Evolutionary conservation across 2,329 filamentous ascomycete species (phyloP).

Genomic region (Teratosphaeria zuluensis): DNA sequence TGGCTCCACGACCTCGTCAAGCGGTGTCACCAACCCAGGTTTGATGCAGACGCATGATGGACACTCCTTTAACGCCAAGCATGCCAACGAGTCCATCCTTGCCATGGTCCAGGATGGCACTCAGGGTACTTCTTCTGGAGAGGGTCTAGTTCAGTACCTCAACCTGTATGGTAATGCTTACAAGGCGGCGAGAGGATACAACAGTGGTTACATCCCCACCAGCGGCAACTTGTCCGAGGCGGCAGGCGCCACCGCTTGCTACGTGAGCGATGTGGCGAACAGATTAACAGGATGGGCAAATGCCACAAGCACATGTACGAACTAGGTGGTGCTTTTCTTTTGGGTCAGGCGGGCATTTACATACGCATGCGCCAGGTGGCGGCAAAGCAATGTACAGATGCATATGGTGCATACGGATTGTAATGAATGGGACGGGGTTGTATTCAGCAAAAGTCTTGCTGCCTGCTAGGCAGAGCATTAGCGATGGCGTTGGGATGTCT

Average conservation of each 20-base stretch:
- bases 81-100: slow-evolving; percentile 22
- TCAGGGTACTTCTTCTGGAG: slow-evolving; percentile 31
- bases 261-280: slow-evolving; percentile 43
- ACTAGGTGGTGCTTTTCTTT: neutral
- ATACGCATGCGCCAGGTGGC: neutral
- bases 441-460: neutral
- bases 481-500: neutral
- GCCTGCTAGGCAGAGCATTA: neutral
- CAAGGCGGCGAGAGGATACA: slow-evolving; percentile 40
- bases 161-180: slow-evolving; percentile 27
- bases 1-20: slow-evolving; percentile 29
- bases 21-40: slow-evolving; percentile 34
- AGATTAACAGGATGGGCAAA: slow-evolving; percentile 34
- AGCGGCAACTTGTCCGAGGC: slow-evolving; percentile 33
- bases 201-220: slow-evolving; percentile 30
- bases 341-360: neutral
- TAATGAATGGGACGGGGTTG: neutral
- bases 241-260: slow-evolving; percentile 41
- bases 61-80: slow-evolving; percentile 22
- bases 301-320: slow-evolving; percentile 3
- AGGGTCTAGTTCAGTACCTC: slow-evolving; percentile 33
- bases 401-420: neutral
- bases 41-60: slow-evolving; percentile 39
- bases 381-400: neutral
- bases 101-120: slow-evolving; percentile 37